Evolutionary conservation across 805 yeast genomes (phyloP).

Genomic region (Teunomyces stri): DNA sequence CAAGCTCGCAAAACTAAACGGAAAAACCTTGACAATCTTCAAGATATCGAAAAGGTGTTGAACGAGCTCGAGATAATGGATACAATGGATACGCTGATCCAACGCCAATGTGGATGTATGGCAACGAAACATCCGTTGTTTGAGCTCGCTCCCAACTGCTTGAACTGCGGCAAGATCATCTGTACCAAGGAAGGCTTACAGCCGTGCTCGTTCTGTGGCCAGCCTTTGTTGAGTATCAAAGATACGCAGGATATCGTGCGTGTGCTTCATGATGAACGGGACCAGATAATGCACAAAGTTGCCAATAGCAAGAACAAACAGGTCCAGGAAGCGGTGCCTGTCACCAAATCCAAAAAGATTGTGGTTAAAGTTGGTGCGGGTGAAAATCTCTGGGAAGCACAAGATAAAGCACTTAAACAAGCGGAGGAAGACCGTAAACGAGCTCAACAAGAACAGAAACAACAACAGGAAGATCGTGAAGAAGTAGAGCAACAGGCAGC

Average conservation of each 20-base stretch:
- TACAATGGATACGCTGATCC: conserved; percentile 7
- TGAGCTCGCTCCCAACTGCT: conserved; percentile 88
- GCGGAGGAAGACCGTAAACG: conserved; percentile 47
- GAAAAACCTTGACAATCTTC: conserved; percentile 50
- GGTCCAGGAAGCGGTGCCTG: conserved; percentile 15
- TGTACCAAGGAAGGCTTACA: conserved; percentile 89
- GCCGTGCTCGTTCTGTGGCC: conserved; percentile 82
- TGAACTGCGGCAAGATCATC: conserved; percentile 90
- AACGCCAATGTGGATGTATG: conserved; percentile 69
- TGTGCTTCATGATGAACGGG: conserved; percentile 53
- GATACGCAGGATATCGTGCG: conserved; percentile 60
- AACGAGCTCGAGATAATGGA: conserved; percentile 45
- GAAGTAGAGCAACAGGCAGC: conserved; percentile 41
- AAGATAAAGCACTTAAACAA: conserved; percentile 59
- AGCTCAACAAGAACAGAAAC: conserved; percentile 20
- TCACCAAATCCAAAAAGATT: conserved; percentile 31
- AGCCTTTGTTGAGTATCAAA: conserved; percentile 57
- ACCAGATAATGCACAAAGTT: conserved; percentile 21
- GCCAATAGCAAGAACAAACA: conserved; percentile 15
- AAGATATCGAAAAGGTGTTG: conserved; percentile 65
- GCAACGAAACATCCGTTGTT: conserved; percentile 86
- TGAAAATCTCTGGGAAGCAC: conserved; percentile 64
- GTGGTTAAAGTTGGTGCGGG: conserved; percentile 56
- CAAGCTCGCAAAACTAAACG: conserved; percentile 34
- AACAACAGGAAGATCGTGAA: conserved; percentile 20